Base-by-base conservation (phyloP, 768 basidiomycete species). In the Cystobasidium tubakii region DNA sequence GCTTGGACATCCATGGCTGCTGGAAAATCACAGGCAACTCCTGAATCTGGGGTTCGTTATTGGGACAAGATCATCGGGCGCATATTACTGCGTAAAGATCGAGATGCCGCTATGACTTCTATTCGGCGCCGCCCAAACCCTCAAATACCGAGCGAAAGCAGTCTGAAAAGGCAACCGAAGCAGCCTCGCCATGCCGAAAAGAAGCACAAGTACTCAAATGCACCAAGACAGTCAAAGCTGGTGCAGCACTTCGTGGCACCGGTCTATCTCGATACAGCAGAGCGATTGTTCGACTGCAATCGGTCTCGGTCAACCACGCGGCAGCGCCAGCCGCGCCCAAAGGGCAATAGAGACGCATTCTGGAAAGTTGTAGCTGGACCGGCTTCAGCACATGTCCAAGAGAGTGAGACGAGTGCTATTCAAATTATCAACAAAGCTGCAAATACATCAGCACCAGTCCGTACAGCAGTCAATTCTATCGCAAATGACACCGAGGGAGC, bases 41-140 rank as follows among this genome's bases (percentile, higher is more conserved):
- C 1, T 7, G 50, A 29, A 54, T 42, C 63, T 10, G 33, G 69
- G 1, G 33, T 0, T n/a, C 39, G 15, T 36, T 62, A 73, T 21
- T 57, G 57, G 13, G 76, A 72, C 21, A 73, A 34, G 44, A 36
- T 50, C 10, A 67, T 33, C 2, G 66, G 42, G 10, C 66, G 66
- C 9, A 67, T 67, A 3, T 21, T 46, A 7, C 2, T 19, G 7
- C 39, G 70, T 6, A 70, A 36, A 72, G n/a, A 36, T n/a, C n/a
- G 25, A 74, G 12, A 36, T 50, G 39, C 36, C n/a, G 25, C n/a
- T 69, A 19, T 36, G 23, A 25, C n/a, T 42, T 27, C 34, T 42
- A n/a, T 19, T 3, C 46, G 46, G 15, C 46, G 46, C 9, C 46
- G 46, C 46, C 12, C 9, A 19, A 50, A 50, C 4, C 57, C 13